Base-by-base conservation (phyloP, 352 stramenopile species). In the Blastocystis sp. region DNA sequence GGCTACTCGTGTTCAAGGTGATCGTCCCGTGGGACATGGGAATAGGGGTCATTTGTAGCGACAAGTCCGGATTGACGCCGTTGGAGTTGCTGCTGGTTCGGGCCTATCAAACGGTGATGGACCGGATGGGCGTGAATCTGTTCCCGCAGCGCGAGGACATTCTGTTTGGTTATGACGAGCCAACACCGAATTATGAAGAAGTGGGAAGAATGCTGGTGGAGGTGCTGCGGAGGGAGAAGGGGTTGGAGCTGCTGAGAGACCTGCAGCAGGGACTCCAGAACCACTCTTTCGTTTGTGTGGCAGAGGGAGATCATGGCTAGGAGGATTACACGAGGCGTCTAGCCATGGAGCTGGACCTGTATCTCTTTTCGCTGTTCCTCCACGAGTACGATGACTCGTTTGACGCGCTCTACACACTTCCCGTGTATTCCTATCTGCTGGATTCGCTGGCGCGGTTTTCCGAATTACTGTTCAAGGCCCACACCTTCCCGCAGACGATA, bases 391-490 rank as follows among this genome's bases (percentile, higher is more conserved):
- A 23, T 19, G 14, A 21, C 11, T 10, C 45, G 17, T 45, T 38
- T 56, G 17, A 45, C 2, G 21, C 10, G 2, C 45, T 84, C 5
- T 69, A 69, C 23, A 21, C 67, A 59, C 21, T 48, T n/a, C 60
- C 74, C 1, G 21, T 67, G 4, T 38, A 21, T 2, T n/a, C 52
- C 52, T 84, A 66, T 11, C 28, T 84, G 43, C 56, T 84, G 17
- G 74, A 84, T 52, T 84, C 74, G 19, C 21, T 84, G 3, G 74
- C 53, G 21, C 53, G 53, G 21, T 84, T 84, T 69, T 62, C 45
- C 21, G 74, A 84, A 56, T 34, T 84, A 2, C 56, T 84, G 2
- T 84, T 67, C 48, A 38, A 38, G 21, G 74, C 60, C 17, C 34
- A 56, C 34, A 69, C 7, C 23, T 53, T 69, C 28, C 74, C 74